These are phyloP conservation scores for Penicillium sp. DNA, from an alignment of 2,329 filamentous ascomycete genomes.

Conservation along the genomic window DNA sequence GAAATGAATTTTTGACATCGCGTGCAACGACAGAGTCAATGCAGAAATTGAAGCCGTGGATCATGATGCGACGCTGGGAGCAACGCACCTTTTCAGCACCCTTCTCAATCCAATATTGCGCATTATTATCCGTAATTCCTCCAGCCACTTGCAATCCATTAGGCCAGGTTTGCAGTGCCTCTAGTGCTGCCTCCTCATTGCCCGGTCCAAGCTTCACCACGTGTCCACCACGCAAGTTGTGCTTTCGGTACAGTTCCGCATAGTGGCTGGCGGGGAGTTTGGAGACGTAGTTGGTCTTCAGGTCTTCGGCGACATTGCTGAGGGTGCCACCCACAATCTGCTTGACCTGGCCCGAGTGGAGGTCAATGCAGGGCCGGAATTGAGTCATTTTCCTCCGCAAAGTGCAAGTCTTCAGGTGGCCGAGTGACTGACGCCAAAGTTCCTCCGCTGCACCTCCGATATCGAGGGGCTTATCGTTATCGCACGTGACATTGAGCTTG, in stretches of 20 bases:
- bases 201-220: slow-evolving; percentile 95
- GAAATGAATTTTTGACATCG: neutral
- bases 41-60: neutral
- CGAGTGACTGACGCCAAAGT: slow-evolving; percentile 3
- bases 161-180: slow-evolving; percentile 78
- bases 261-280: slow-evolving; percentile 79
- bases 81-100: slow-evolving; percentile 82
- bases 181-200: slow-evolving; percentile 76
- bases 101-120: slow-evolving; percentile 78
- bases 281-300: slow-evolving; percentile 93
- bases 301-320: slow-evolving; percentile 62
- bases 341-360: slow-evolving; percentile 96
- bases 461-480: slow-evolving; percentile 35
- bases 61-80: slow-evolving; percentile 4
- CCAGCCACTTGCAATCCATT: slow-evolving; percentile 84
- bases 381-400: slow-evolving; percentile 69
- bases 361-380: slow-evolving; percentile 94
- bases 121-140: slow-evolving; percentile 87
- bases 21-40: neutral
- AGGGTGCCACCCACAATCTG: slow-evolving; percentile 97
- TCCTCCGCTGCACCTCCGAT: slow-evolving; percentile 8
- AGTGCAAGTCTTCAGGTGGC: slow-evolving; percentile 5
- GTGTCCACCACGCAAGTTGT: slow-evolving; percentile 76
- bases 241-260: slow-evolving; percentile 75
- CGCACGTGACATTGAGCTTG: slow-evolving; percentile 37